Evolutionary conservation across 2,329 filamentous ascomycete genomes (phyloP).

Genomic region (Talaromyces sp.): DNA sequence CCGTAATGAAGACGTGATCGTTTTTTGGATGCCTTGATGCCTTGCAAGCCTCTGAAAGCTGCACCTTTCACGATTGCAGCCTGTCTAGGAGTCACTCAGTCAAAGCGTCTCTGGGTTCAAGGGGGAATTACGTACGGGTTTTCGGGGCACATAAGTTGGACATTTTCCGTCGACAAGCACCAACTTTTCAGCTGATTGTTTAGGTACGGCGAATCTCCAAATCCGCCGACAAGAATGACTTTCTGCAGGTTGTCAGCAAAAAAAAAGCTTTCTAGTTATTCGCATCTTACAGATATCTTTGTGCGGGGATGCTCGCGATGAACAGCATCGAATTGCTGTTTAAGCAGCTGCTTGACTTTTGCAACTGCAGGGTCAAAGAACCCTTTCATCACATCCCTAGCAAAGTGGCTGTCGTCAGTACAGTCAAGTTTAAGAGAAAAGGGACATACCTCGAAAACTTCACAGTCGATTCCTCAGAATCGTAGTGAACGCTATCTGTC

Average conservation of each 20-base stretch:
- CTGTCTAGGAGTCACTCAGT: not conserved
- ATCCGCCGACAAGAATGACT: not conserved
- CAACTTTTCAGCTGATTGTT: not conserved
- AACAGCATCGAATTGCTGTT: not conserved
- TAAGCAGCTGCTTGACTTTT: not conserved
- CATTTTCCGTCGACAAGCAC: not conserved
- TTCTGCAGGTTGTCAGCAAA: not conserved
- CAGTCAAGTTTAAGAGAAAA: not conserved
- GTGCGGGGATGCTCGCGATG: not conserved
- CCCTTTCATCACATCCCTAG: not conserved
- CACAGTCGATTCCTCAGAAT: not conserved
- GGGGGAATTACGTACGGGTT: not conserved
- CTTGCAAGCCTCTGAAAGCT: not conserved
- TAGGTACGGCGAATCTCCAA: not conserved
- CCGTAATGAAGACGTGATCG: not conserved
- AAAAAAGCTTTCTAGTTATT: not conserved
- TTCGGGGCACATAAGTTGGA: not conserved
- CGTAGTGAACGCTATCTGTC: not conserved
- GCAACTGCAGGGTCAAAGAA: not conserved
- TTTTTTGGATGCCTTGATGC: not conserved
- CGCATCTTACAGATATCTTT: not conserved
- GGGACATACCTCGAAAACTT: not conserved
- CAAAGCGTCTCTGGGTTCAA: not conserved
- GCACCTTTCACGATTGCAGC: not conserved
- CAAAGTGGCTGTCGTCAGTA: not conserved